Base-by-base conservation (phyloP, 2,329 filamentous ascomycete genomes). In the Erysiphe pisi region DNA sequence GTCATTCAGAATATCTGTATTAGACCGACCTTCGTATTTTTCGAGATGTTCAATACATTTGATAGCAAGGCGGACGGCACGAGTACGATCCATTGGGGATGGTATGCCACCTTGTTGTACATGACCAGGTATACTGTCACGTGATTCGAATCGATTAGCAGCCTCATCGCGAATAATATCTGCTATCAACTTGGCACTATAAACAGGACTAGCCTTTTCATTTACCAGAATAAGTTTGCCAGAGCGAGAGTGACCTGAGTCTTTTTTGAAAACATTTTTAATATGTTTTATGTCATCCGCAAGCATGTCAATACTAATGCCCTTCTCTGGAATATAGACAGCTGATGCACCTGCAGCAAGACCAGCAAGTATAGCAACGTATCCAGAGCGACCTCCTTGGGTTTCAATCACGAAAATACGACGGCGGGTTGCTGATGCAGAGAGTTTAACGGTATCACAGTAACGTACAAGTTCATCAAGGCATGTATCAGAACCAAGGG, bases 381-480 rank as follows among this genome's bases (percentile, higher is more conserved):
- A 99, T 28, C 95, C 95, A 6, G 93, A 97, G 77, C 92, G 90
- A 52, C 95, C 95, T 80, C 95, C 95, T 84, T 99, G 95, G 0
- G 95, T 98, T 84, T 99, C 95, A 77, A 99, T 94, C 76, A 99
- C 94, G 84, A 99, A 99, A 77, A 98, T 94, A 78, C 95, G 90
- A 68, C 95, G 90, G 77, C 95, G 91, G 1, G 93, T 96, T 1
- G 95, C 94, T 0, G 94, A 97, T 0, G 95, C 95, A 1, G 94
- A 97, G 83, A 98, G 95, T 83, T 96, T 93, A 84, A 98, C 97
- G 81, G 94, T 94, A 85, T 99, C 95, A 82, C 94, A 97, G 84
- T 97, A 99, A 80, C 91, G 89, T 79, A 97, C 93, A 58, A 99
- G 87, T 77, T 97, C 93, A 84, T 99, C 99, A 79, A 99, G 85